Evolutionary conservation across 2,329 filamentous ascomycete species (phyloP).

Genomic region (Aaosphaeria pasadenensis): DNA sequence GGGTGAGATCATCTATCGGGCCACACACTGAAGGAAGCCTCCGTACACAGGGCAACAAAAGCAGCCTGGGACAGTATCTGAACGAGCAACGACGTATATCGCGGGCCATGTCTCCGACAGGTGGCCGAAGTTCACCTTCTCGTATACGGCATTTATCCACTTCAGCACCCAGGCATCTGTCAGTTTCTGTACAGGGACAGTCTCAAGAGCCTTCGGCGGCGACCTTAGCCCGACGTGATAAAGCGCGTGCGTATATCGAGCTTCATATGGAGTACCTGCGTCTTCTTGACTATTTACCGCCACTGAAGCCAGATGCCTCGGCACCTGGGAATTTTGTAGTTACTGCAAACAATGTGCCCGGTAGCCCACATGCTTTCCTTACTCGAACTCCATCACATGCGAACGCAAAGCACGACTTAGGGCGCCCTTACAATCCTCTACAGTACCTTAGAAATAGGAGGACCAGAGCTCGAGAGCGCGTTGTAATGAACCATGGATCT

Average conservation of each 20-base stretch:
- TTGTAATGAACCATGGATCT: constrained; percentile 67
- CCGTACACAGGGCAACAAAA: constrained; percentile 45
- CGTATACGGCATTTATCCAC: constrained; percentile 23
- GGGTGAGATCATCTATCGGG: constrained; percentile 24
- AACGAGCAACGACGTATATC: constrained; percentile 67
- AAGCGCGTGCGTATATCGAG: constrained; percentile 81
- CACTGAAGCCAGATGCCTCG: constrained; percentile 55
- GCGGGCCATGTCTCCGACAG: constrained; percentile 59
- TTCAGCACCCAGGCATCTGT: constrained; percentile 20
- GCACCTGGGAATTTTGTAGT: constrained; percentile 42
- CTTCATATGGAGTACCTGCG: constrained; percentile 81
- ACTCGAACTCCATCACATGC: constrained; percentile 36
- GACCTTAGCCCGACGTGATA: constrained; percentile 78
- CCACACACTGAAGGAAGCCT: constrained; percentile 35
- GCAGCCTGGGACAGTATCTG: constrained; percentile 65
- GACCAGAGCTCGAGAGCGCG: constrained; percentile 74
- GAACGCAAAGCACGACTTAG: constrained; percentile 45
- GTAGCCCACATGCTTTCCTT: constrained; percentile 39
- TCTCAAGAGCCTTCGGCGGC: constrained; percentile 68
- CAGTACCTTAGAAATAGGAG: constrained; percentile 92
- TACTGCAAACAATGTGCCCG: constrained; percentile 39
- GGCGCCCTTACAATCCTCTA: constrained; percentile 82
- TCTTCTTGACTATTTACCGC: constrained; percentile 74
- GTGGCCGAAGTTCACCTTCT: constrained; percentile 31
- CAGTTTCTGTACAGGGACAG: constrained; percentile 18